Percentiles rank a stretch among this genome's conserved stretches.
These are phyloP conservation scores for Cyclospora cayetanensis DNA, from an alignment of 169 alveolate genomes.

Conservation along the genomic window DNA sequence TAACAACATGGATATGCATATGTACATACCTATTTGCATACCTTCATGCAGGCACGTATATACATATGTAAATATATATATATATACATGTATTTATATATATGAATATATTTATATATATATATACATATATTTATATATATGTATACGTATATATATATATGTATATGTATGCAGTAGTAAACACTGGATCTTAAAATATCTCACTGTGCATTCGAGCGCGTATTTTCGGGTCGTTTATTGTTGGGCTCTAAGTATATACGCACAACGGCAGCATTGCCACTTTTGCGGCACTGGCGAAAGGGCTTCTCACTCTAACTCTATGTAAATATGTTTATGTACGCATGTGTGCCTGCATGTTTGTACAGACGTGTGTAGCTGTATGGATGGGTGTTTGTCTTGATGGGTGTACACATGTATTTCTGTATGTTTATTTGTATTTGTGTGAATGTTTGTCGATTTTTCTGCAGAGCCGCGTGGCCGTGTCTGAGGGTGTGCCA, in stretches of 20 bases:
- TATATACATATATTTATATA: neutral
- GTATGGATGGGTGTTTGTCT: neutral
- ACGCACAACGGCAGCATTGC: conserved; percentile 83
- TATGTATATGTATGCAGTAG: neutral
- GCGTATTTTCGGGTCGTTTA: too few species aligned
- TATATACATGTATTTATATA: too few species aligned
- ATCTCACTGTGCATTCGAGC: too few species aligned
- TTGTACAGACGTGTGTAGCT: neutral
- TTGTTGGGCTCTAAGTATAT: too few species aligned
- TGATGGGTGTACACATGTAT: neutral
- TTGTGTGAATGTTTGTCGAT: neutral
- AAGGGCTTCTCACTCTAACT: neutral
- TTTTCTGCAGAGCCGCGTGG: neutral
- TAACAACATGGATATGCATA: neutral
- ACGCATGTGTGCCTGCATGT: neutral
- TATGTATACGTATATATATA: neutral
- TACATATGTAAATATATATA: too few species aligned
- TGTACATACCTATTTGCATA: neutral
- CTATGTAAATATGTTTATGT: neutral
- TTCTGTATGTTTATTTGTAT: neutral
- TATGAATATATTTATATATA: too few species aligned
- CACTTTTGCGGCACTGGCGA: conserved; percentile 69
- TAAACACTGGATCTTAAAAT: too few species aligned
- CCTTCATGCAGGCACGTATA: too few species aligned
- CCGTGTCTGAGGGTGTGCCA: neutral